Evolutionary conservation across 1,284 basidiomycete species (phyloP), one percentile per base, ranked within the genome.

Genomic region (Xanthoconium separans): DNA sequence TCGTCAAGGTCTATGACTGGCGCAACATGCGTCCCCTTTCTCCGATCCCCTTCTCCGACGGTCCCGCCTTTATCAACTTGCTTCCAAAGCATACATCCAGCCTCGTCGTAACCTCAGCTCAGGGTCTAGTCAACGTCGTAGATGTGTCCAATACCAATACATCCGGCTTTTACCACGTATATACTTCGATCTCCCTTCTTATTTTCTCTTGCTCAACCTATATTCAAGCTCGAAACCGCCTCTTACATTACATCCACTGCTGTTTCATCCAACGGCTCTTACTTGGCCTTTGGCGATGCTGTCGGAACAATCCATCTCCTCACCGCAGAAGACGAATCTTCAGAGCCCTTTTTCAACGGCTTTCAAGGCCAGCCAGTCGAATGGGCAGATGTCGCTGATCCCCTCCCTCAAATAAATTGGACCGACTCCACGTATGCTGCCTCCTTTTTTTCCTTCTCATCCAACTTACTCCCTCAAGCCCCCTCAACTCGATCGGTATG

Each of bases 1-100:
- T 97, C 27, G 91, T 99, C 61, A 96, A 97, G 71, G 81, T 98
- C 11, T 97, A 92, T 67, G 96, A 99, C 69, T 69, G 94, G 27
- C 86, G 96, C 30, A 89, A 81, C 40, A 82, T 98, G 75, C 84
- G 87, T 34, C 78, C 91, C 3, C 80, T 89, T 29, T 85, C 86
- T 0, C 93, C 95, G 0, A 82, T 98, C 34, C 86, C 92, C 2
- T 98, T 98, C 68, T 85, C 93, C 3, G 83, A 87, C 31, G 91
- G 92, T 1, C 95, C 96, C 0, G 85, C 93, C 0, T 93, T 95
- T 65, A 87, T 97, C 58, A 85, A 90, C 52, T 73, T 91, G 36
- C 79, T 98, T 42, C 94, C 96, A 1, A 89, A 85, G 56, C 83
- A 90, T 31, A 77, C 89, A 3, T 88, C 89, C 13, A 90, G 83